Evolutionary conservation across 2,329 filamentous ascomycete species (phyloP).

Genomic region (Lecanoromycetidae sp.): DNA sequence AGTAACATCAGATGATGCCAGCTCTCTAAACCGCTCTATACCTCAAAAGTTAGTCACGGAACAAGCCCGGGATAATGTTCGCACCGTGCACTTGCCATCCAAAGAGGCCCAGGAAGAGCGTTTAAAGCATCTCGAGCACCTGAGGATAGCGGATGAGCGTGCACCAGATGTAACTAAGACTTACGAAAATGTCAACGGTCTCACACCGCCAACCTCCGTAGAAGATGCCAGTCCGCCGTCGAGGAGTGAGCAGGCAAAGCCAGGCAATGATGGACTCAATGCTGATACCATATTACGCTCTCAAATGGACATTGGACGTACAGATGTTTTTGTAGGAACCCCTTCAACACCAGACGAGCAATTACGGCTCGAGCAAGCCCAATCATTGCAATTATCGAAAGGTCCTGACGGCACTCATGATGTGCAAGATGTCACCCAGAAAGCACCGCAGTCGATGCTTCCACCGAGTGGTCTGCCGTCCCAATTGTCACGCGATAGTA

Average conservation of each 20-base stretch:
- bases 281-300: not conserved
- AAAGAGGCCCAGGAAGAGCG: constrained; percentile 36
- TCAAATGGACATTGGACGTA: constrained; percentile 34
- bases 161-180: constrained; percentile 22
- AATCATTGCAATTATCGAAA: constrained; percentile 23
- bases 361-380: constrained; percentile 43
- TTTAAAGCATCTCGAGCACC: not conserved
- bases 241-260: not conserved
- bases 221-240: not conserved
- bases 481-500: constrained; percentile 20
- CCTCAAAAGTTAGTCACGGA: constrained; percentile 19
- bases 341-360: constrained; percentile 48
- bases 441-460: not conserved
- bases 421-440: not conserved
- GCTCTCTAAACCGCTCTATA: constrained; percentile 22
- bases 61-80: constrained; percentile 21
- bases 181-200: not conserved
- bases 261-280: not conserved
- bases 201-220: not conserved
- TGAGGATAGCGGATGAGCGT: constrained; percentile 6
- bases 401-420: not conserved
- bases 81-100: constrained; percentile 36
- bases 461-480: constrained; percentile 1
- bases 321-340: constrained; percentile 28
- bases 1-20: constrained; percentile 26